Base-by-base conservation (phyloP, 2,329 filamentous ascomycete genomes). In the Calonectria fujianensis region DNA sequence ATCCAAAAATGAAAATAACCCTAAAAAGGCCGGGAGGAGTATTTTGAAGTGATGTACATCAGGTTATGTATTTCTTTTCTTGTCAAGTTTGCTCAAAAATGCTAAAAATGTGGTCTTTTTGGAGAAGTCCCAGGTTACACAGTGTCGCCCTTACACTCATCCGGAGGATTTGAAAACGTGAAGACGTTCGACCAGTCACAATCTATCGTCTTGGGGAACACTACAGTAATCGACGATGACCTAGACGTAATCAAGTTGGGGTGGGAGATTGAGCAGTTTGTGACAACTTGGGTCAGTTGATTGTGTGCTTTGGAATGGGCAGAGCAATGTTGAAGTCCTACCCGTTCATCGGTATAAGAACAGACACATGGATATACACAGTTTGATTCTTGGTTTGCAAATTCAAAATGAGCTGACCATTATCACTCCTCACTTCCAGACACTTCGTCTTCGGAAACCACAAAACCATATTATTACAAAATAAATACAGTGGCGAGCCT, bases 201-300 rank as follows among this genome's bases (percentile, higher is more conserved):
- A n/a, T 91, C 90, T 0, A 87, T 90, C 51, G 84, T 75, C 0
- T 85, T 86, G 0, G 86, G 85, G 3, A 86, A 87, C 69, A 82
- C 94, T 93, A 91, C 0, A 92, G 24, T 90, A 0, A 88, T 94
- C 1, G 92, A 94, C 80, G 91, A 93, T 82, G 82, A 80, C 65
- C 79, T 93, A 66, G 87, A 89, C 41, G 90, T 93, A 83, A 90
- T 88, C 0, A 89, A 87, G 79, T 81, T 93, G 76, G 89, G 84
- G 79, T 91, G 92, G 0, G 82, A 80, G 73, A 11, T 32, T n/a
- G 29, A 32, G 9, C 13, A 24, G 24, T 24, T 24, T 24, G 24
- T 24, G 24, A 24, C 24, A 24, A 24, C 24, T 24, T 24, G 24
- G 24, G 24, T 24, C 24, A 24, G 24, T 24, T 24, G 24, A 24